A percentile compares a stretch with the other conserved stretches of the same genome.
Conservation (phyloP, 176 grass and related monocot species). For the Bromus sterilis region DNA sequence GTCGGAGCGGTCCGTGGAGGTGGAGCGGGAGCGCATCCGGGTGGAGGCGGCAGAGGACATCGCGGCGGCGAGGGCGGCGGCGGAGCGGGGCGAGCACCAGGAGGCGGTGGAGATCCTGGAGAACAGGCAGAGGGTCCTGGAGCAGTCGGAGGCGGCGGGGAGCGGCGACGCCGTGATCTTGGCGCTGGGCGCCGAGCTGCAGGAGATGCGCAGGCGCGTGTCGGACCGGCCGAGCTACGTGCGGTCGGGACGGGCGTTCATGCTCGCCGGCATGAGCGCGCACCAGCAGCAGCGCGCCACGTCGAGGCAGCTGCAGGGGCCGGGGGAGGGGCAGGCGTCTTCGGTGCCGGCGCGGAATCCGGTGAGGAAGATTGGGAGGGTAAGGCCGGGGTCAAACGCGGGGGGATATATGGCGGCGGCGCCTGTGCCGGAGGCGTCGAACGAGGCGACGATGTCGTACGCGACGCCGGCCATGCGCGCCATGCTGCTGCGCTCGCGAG, state of each 20-base stretch:
- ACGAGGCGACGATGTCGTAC: background rate
- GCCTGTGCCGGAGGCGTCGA: background rate
- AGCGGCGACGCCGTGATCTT: background rate
- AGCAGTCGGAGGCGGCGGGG: background rate
- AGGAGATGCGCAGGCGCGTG: constrained; percentile 20
- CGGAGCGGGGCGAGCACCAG: constrained; percentile 17
- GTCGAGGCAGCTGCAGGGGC: background rate
- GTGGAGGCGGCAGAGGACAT: constrained; percentile 30
- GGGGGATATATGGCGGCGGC: background rate
- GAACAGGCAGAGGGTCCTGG: constrained; percentile 5
- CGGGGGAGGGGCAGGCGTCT: background rate
- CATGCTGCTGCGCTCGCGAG: constrained; percentile 20
- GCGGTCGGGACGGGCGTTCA: constrained; percentile 20
- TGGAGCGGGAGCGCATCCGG: constrained; percentile 26
- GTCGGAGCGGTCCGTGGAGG: constrained; percentile 17
- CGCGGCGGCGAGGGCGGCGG: constrained; percentile 18
- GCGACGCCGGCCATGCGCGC: constrained; percentile 33
- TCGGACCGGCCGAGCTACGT: background rate
- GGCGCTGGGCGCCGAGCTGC: constrained; percentile 7
- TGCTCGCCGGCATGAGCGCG: constrained; percentile 27
- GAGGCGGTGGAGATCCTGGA: constrained; percentile 35
- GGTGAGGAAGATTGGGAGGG: background rate
- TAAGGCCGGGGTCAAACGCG: background rate
- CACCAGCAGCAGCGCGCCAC: constrained; percentile 31
- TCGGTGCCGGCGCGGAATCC: background rate